phyloP scores from a whole-genome alignment of 2,329 filamentous ascomycete genomes.

The Cryphonectria naterciae region DNA sequence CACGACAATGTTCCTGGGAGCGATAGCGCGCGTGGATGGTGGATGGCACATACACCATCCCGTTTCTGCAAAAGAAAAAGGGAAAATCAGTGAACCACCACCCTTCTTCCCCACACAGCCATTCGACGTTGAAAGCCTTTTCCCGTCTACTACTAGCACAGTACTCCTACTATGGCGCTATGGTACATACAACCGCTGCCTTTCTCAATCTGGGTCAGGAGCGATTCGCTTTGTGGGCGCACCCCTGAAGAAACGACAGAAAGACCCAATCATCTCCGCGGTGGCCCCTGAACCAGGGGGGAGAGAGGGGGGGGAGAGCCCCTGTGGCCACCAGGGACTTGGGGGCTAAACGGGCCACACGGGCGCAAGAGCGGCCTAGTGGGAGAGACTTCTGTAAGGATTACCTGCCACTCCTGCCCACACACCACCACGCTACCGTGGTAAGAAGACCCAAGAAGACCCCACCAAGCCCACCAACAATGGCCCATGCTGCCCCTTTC shows the following conservation, averaged over 20 bases:
- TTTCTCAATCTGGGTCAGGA: constrained; percentile 12
- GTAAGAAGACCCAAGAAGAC: constrained; percentile 10
- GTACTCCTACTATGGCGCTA: too few species aligned
- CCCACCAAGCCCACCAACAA: constrained; percentile 3
- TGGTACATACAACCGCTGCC: background rate
- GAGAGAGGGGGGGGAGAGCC: background rate
- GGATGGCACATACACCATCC: background rate
- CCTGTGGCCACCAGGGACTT: background rate
- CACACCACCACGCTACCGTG: background rate
- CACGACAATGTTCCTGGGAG: background rate
- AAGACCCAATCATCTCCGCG: constrained; percentile 26
- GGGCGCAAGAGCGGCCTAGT: background rate
- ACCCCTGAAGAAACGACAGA: constrained; percentile 6
- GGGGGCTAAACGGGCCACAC: background rate
- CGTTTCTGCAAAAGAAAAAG: constrained; percentile 6
- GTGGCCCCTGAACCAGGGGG: constrained; percentile 22
- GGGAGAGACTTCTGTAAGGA: background rate
- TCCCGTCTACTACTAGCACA: background rate
- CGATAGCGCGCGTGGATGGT: background rate
- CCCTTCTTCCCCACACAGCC: background rate
- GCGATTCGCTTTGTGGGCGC: constrained; percentile 3
- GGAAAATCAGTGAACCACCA: background rate
- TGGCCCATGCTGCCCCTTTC: constrained; percentile 24
- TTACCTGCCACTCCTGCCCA: background rate
- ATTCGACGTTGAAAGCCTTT: background rate